Percentiles rank a stretch among this genome's conserved stretches.
Evolutionary conservation across 164 flowering plant species (phyloP).

Genomic region (Annona cherimola): DNA sequence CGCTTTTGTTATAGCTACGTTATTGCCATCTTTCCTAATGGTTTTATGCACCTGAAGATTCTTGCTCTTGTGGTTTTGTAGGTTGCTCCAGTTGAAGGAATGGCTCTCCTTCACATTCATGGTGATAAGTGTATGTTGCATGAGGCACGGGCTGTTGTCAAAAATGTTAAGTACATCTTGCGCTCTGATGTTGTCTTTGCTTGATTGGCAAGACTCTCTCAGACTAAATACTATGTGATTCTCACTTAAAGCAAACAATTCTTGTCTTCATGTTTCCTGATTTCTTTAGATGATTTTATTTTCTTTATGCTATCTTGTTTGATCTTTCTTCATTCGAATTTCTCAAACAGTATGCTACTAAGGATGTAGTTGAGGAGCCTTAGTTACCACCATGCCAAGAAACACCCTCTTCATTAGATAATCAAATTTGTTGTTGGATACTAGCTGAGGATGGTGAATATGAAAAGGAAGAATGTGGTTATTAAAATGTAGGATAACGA

Average conservation of each 20-base stretch:
- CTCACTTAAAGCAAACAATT: not conserved
- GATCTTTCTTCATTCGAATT: too few relatives aligned
- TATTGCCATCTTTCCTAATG: not conserved
- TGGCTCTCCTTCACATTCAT: slow-evolving; percentile 93
- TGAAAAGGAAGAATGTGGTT: too few relatives aligned
- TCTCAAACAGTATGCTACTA: too few relatives aligned
- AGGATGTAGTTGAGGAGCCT: too few relatives aligned
- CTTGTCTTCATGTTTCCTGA: not conserved
- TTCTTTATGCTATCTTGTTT: not conserved
- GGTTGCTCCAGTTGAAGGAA: slow-evolving; percentile 89
- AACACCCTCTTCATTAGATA: too few relatives aligned
- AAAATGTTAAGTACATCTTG: slow-evolving; percentile 78
- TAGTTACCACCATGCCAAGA: too few relatives aligned
- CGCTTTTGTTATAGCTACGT: not conserved
- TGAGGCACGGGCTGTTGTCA: slow-evolving; percentile 78
- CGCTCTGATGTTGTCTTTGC: slow-evolving; percentile 91
- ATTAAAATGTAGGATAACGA: too few relatives aligned
- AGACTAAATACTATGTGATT: not conserved
- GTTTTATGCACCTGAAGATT: not conserved
- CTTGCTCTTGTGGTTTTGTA: slow-evolving; percentile 9
- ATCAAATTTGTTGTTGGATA: too few relatives aligned
- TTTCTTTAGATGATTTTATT: not conserved
- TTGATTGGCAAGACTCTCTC: slow-evolving; percentile 21
- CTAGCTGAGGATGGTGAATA: too few relatives aligned
- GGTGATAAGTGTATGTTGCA: slow-evolving; percentile 91